These are phyloP conservation scores for Fusarium oligoseptatum DNA, from an alignment of 2,329 filamentous ascomycete species.

Conservation along the genomic window DNA sequence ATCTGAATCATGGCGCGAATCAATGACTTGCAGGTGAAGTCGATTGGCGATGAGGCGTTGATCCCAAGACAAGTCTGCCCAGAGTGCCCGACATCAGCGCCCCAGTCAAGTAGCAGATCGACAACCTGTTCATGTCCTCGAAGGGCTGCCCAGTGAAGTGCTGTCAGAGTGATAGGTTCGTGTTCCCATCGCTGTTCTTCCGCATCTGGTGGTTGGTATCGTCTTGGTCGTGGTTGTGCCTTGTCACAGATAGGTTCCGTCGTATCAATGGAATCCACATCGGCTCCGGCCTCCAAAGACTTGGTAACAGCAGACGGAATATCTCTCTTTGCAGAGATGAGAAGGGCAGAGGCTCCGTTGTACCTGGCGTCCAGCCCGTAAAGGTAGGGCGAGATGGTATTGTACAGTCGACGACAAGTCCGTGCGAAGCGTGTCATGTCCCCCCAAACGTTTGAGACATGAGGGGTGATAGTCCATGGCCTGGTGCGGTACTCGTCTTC, in stretches of 20 bases:
- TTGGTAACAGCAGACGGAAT: background rate
- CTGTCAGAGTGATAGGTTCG: background rate
- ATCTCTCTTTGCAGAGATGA: conserved; percentile 3
- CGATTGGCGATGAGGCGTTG: background rate
- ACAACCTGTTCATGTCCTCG: conserved; percentile 2
- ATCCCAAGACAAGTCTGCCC: background rate
- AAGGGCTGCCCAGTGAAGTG: conserved; percentile 4
- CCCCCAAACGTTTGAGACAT: background rate
- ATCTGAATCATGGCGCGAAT: background rate
- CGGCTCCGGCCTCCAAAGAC: background rate
- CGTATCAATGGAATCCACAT: background rate
- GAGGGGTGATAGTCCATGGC: background rate
- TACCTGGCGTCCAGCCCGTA: background rate
- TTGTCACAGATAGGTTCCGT: background rate
- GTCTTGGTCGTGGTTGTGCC: background rate
- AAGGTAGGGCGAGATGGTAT: background rate
- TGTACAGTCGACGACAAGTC: background rate
- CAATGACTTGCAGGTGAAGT: conserved; percentile 4
- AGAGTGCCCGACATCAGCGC: background rate
- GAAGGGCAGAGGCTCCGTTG: background rate
- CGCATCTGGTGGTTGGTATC: background rate
- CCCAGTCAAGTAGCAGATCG: background rate
- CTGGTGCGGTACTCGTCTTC: background rate
- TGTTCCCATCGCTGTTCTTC: background rate
- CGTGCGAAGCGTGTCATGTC: background rate